Evolutionary conservation across 31 red algal species (phyloP).

Genomic region (Endocladia muricata): DNA sequence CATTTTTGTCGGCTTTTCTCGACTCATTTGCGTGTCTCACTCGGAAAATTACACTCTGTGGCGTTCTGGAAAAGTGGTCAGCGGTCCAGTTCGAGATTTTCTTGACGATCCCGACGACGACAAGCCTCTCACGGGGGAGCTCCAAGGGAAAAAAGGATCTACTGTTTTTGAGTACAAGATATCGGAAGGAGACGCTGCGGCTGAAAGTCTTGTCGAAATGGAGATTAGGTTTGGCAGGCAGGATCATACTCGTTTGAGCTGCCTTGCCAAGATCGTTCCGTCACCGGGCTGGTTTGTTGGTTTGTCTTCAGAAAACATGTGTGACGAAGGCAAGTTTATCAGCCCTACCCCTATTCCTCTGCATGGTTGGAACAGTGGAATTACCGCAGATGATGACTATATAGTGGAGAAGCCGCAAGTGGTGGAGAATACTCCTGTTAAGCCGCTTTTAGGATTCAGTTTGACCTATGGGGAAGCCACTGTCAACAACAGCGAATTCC

Average conservation of each 20-base stretch:
- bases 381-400: neutral
- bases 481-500: neutral
- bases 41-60: neutral
- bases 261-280: neutral
- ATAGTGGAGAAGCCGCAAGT: neutral
- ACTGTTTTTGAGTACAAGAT: neutral
- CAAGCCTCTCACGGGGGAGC: neutral
- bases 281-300: neutral
- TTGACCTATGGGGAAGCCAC: neutral
- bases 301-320: neutral
- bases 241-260: neutral
- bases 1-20: neutral
- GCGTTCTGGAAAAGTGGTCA: neutral
- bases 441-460: neutral
- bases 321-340: neutral
- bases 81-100: neutral
- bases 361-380: neutral
- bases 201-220: neutral
- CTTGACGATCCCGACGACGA: neutral
- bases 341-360: neutral
- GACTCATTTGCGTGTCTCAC: neutral
- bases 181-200: neutral
- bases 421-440: neutral
- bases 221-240: neutral
- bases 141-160: neutral